Percentiles rank a stretch among this genome's conserved stretches.
Evolutionary conservation across 2,329 filamentous ascomycete species (phyloP).

Genomic region (Cercospora canescens): DNA sequence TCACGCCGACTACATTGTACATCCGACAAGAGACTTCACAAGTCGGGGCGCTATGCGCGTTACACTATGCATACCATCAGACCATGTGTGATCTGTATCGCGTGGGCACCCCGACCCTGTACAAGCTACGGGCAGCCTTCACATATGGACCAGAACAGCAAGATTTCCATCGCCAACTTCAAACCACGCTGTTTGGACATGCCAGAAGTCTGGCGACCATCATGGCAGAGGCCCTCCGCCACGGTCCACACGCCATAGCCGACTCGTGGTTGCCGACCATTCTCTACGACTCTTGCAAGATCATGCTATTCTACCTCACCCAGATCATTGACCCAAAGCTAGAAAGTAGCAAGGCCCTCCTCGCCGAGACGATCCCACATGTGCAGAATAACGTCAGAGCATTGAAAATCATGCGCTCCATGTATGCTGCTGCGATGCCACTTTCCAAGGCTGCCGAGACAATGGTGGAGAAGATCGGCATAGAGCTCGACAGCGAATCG

Average conservation of each 20-base stretch:
- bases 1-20: slow-evolving; percentile 27
- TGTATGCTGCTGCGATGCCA: slow-evolving; percentile 27
- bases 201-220: slow-evolving; percentile 26
- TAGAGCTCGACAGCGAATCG: slow-evolving; percentile 20
- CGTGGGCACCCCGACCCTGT: slow-evolving; percentile 21
- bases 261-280: slow-evolving; percentile 28
- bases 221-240: slow-evolving; percentile 27
- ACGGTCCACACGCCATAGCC: slow-evolving; percentile 27
- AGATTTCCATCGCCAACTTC: slow-evolving; percentile 24
- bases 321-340: slow-evolving; percentile 25
- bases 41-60: slow-evolving; percentile 25
- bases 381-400: slow-evolving; percentile 28
- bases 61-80: slow-evolving; percentile 29
- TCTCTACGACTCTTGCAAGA: slow-evolving; percentile 29
- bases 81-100: slow-evolving; percentile 30
- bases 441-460: slow-evolving; percentile 24
- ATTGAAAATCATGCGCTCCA: slow-evolving; percentile 27
- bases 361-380: slow-evolving; percentile 27
- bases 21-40: slow-evolving; percentile 29
- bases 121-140: slow-evolving; percentile 26
- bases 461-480: slow-evolving; percentile 28
- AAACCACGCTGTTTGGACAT: slow-evolving; percentile 26
- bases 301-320: slow-evolving; percentile 29
- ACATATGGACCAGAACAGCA: slow-evolving; percentile 25
- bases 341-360: slow-evolving; percentile 21